Evolutionary conservation across 257 asterid genomes (phyloP).

Genomic region (Solanum neorickii): DNA sequence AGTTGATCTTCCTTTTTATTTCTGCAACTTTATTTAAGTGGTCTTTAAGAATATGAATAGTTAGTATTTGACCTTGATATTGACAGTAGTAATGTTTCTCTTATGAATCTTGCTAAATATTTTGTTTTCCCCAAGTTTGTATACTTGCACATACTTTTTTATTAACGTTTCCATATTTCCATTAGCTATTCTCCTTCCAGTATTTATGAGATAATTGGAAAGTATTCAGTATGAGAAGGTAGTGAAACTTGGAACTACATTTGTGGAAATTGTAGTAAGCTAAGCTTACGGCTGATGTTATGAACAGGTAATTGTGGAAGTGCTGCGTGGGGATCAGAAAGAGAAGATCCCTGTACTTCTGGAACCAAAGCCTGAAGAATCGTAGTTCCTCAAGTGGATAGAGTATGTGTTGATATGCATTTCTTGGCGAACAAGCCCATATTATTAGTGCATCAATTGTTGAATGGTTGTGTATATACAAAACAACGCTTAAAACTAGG

Average conservation of each 20-base stretch:
- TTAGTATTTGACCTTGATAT: not conserved
- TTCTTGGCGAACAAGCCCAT: not conserved
- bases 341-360: slow-evolving; percentile 85
- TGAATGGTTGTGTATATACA: slow-evolving; percentile 1
- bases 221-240: not conserved
- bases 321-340: slow-evolving; percentile 77
- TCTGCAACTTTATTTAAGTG: not conserved
- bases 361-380: slow-evolving; percentile 88
- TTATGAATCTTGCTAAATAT: not conserved
- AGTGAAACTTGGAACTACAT: not conserved
- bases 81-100: not conserved
- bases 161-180: not conserved
- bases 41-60: not conserved
- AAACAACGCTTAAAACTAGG: not conserved
- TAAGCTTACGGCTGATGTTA: not conserved
- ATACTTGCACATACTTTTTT: not conserved
- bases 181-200: not conserved
- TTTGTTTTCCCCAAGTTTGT: not conserved
- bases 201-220: not conserved
- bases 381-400: slow-evolving; percentile 15
- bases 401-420: not conserved
- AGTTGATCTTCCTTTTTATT: not conserved
- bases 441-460: not conserved
- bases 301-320: slow-evolving; percentile 75
- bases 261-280: not conserved